Evolutionary conservation across 1,139 yeast genomes (phyloP), one percentile per base, ranked within the genome.

Genomic region (Diutina rugosa): DNA sequence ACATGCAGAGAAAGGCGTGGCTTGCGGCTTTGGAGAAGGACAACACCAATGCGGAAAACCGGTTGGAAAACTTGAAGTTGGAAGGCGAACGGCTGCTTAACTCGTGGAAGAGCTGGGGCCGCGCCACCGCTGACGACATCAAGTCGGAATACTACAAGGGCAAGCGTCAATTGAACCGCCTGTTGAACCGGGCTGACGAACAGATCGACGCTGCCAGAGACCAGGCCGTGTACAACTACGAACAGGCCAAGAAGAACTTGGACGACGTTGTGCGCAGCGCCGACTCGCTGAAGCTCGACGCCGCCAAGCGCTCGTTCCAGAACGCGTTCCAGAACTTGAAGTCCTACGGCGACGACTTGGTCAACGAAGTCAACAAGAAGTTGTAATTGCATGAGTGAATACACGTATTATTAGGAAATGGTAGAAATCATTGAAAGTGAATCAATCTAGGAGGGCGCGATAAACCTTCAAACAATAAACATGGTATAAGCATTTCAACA

Each of bases 231-330:
- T 49, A 49, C 53, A 29, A 30, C 28, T 49, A 49, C 44, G 53
- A 49, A 16, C 35, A 29, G 8, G 53, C 53, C 41, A 49, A 49
- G 53, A 49, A 49, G 53, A 49, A 49, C 44, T 32, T 49, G 44
- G 53, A 49, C 10, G 44, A 32, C 18, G 53, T 30, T 4, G 16
- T 49, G 12, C 8, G 32, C 8, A n/a, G 44, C 10, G 53, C 53
- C 28, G 53, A 49, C 44, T 28, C 53, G 32, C 5, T n/a, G 14
- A 30, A 49, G 26, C 53, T 49, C 45, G 28, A 32, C 18, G 44
- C 41, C n/a, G 53, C 53, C 28, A 49, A 49, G 53, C 32, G 32
- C 45, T 18, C 32, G 21, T 49, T 49, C n/a, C 10, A 49, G 8
- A 16, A 30, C 32, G 53, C 53, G 16, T 49, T 16, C 12, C 26